Conservation (phyloP, 805 yeast genomes). For the Cyberlindnera americana region DNA sequence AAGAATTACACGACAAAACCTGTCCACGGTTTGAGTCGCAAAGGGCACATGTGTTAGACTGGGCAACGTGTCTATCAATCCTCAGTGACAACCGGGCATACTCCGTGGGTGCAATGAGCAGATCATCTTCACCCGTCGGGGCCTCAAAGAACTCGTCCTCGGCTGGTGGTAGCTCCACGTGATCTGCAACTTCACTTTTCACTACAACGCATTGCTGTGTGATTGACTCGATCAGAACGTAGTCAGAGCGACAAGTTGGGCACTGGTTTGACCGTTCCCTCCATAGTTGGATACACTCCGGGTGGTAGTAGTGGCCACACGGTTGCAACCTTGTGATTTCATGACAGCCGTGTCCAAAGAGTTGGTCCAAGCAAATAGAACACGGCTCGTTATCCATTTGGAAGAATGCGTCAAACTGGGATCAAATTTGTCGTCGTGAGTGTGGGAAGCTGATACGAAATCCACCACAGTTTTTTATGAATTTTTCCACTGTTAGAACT, state of each 20-base stretch:
- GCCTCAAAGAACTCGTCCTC: constrained; percentile 20
- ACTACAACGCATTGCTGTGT: constrained; percentile 20
- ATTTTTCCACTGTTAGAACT: too few relatives aligned
- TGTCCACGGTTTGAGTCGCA: constrained; percentile 22
- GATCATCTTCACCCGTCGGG: constrained; percentile 6
- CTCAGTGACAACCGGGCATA: constrained; percentile 16
- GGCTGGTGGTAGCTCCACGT: constrained; percentile 9
- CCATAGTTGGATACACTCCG: constrained; percentile 57
- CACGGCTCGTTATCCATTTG: constrained; percentile 34
- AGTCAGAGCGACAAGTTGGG: constrained; percentile 56
- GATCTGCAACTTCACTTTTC: constrained; percentile 11
- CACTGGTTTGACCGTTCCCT: constrained; percentile 51
- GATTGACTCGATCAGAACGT: constrained; percentile 35
- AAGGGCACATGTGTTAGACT: constrained; percentile 22
- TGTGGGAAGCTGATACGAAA: too few relatives aligned
- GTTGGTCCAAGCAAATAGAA: constrained; percentile 56
- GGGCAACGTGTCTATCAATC: constrained; percentile 21
- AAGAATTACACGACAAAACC: constrained; percentile 28
- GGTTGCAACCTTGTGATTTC: constrained; percentile 33
- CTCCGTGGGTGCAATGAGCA: constrained; percentile 3
- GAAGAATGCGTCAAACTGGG: neutral
- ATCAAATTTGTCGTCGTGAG: too few relatives aligned
- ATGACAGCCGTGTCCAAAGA: constrained; percentile 17
- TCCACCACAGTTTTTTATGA: too few relatives aligned
- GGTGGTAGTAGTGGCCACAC: constrained; percentile 57